These are phyloP conservation scores for Elongisporangium undulatum DNA, from an alignment of 352 stramenopile species.

Conservation along the genomic window DNA sequence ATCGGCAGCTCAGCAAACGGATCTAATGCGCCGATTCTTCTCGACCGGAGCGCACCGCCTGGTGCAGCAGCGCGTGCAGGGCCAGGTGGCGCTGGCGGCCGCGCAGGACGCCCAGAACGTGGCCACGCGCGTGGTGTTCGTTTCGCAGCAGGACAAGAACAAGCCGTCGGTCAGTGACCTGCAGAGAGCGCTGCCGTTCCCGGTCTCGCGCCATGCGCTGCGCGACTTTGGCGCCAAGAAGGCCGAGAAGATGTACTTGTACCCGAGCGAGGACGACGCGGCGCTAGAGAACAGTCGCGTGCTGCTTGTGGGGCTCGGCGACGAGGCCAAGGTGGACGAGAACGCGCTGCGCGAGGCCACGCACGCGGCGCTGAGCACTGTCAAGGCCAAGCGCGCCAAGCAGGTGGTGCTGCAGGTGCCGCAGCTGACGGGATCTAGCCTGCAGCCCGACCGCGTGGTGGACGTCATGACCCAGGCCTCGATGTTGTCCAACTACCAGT, in stretches of 20 bases:
- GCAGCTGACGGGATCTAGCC: constrained; percentile 15
- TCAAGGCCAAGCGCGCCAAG: constrained; percentile 49
- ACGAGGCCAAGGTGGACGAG: constrained; percentile 57
- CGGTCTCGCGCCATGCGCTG: constrained; percentile 56
- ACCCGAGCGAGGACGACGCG: constrained; percentile 41
- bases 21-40: background rate
- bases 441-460: constrained; percentile 42
- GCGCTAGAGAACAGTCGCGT: constrained; percentile 39
- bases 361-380: constrained; percentile 45
- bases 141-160: constrained; percentile 22
- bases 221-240: constrained; percentile 60
- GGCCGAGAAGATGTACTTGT: constrained; percentile 70
- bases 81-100: constrained; percentile 24
- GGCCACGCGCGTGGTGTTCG: constrained; percentile 58
- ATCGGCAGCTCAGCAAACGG: background rate
- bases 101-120: constrained; percentile 1
- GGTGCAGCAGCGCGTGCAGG: constrained; percentile 67
- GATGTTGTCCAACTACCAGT: constrained; percentile 86
- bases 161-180: constrained; percentile 16
- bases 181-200: constrained; percentile 49
- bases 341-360: constrained; percentile 61
- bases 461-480: constrained; percentile 70
- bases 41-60: constrained; percentile 28
- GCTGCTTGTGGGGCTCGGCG: constrained; percentile 74
- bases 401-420: constrained; percentile 56